phyloP scores from a whole-genome alignment of 805 yeast species.

The Cephaloascus fragrans region DNA sequence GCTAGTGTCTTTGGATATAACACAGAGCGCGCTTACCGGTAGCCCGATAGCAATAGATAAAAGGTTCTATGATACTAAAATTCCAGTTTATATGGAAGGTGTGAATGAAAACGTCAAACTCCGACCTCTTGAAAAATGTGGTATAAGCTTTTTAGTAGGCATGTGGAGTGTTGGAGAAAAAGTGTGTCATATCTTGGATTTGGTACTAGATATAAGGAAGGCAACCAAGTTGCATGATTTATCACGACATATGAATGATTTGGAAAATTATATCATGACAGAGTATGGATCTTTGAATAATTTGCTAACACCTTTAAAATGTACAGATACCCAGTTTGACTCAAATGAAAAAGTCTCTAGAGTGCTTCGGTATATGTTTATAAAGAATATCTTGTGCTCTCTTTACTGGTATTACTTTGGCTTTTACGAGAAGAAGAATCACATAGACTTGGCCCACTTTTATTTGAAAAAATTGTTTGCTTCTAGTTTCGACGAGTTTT shows the following conservation, averaged over 20 bases:
- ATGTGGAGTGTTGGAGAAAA: constrained; percentile 16
- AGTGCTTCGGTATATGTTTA: constrained; percentile 11
- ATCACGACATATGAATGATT: constrained; percentile 17
- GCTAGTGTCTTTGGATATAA: constrained; percentile 33
- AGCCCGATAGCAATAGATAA: constrained; percentile 28
- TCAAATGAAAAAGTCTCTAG: constrained; percentile 12
- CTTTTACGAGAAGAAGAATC: constrained; percentile 21
- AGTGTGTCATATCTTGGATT: constrained; percentile 21
- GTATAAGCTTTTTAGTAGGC: constrained; percentile 22
- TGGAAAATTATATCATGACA: constrained; percentile 23
- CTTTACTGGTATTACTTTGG: constrained; percentile 31
- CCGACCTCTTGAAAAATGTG: constrained; percentile 28
- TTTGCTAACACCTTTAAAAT: constrained; percentile 11
- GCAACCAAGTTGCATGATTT: constrained; percentile 27
- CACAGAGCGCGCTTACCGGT: constrained; percentile 38
- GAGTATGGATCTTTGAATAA: constrained; percentile 19
- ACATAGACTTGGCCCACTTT: constrained; percentile 23
- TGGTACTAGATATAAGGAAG: constrained; percentile 29
- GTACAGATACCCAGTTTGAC: constrained; percentile 8
- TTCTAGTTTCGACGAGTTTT: constrained; percentile 17
- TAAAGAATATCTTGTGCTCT: constrained; percentile 24
- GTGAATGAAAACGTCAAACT: constrained; percentile 25
- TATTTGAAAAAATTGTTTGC: constrained; percentile 23
- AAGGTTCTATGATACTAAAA: constrained; percentile 38
- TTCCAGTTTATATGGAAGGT: constrained; percentile 32